Evolutionary conservation across 1,139 yeast genomes (phyloP).

Genomic region (Kurtzmaniella quercitrusa): DNA sequence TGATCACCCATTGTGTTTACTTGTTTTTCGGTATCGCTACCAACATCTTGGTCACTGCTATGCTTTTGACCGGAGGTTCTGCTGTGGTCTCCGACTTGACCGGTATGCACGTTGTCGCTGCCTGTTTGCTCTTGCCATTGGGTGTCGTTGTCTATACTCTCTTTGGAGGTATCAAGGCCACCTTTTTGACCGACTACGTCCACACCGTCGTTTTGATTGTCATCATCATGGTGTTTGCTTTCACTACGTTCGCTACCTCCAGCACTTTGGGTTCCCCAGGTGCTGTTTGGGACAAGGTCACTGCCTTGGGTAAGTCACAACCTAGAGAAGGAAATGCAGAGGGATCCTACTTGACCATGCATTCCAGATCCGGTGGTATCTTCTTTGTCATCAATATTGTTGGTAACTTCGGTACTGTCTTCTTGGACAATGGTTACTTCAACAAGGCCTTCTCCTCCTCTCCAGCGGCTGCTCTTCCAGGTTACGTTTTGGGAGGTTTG

Average conservation of each 20-base stretch:
- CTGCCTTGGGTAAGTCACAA: conserved; percentile 48
- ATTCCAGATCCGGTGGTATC: conserved; percentile 71
- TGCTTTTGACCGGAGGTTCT: conserved; percentile 83
- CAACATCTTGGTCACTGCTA: conserved; percentile 80
- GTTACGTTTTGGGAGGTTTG: conserved; percentile 84
- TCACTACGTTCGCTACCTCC: conserved; percentile 59
- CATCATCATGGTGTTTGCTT: conserved; percentile 59
- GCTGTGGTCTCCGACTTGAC: conserved; percentile 74
- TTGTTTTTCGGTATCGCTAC: conserved; percentile 82
- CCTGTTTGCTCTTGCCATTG: conserved; percentile 73
- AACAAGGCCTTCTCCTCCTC: conserved; percentile 85
- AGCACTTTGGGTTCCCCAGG: conserved; percentile 74
- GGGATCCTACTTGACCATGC: conserved; percentile 73
- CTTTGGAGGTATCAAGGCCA: conserved; percentile 88
- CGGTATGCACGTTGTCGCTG: conserved; percentile 81
- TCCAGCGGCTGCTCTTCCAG: conserved; percentile 84
- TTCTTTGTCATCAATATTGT: conserved; percentile 79
- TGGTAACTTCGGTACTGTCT: conserved; percentile 88
- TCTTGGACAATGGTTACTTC: conserved; percentile 86
- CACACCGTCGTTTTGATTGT: conserved; percentile 65
- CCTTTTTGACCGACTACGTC: conserved; percentile 81
- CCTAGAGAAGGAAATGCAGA: conserved; percentile 73
- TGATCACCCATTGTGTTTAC: conserved; percentile 60
- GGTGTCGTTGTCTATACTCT: conserved; percentile 81
- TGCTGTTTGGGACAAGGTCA: conserved; percentile 65